These are phyloP conservation scores for Casuarina cunninghamiana DNA, from an alignment of 306 rosid genomes.

Conservation along the genomic window DNA sequence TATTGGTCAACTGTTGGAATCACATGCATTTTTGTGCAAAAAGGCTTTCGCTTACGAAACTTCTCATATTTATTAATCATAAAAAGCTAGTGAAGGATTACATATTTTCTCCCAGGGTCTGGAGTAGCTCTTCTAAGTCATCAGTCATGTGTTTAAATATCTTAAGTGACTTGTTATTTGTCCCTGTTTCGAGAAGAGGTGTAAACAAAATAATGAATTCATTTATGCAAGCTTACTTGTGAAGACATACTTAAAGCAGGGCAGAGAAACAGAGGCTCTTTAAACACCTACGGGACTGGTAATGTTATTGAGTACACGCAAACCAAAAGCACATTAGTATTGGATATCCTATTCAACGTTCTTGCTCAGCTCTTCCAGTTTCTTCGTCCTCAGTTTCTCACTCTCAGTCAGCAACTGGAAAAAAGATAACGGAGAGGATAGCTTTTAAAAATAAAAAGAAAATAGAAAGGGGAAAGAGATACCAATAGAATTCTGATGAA, in stretches of 20 bases:
- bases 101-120: background rate
- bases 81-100: background rate
- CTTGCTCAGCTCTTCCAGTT: conserved; percentile 81
- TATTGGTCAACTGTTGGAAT: too few species aligned
- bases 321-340: conserved; percentile 5
- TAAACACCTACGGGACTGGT: background rate
- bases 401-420: conserved; percentile 71
- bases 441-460: background rate
- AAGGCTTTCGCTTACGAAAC: background rate
- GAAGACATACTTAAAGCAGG: background rate
- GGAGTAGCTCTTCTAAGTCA: background rate
- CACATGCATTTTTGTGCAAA: too few species aligned
- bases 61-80: background rate
- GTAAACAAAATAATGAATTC: background rate
- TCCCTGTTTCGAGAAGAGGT: background rate
- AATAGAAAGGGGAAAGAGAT: too few species aligned
- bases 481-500: background rate
- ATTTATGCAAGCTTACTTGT: background rate
- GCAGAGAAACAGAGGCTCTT: background rate
- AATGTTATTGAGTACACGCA: background rate
- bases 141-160: background rate
- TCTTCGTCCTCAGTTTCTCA: conserved; percentile 74
- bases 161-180: background rate
- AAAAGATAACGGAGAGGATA: conserved; percentile 9
- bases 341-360: conserved; percentile 42